Evolutionary conservation across 768 basidiomycete species (phyloP), one percentile per base, ranked within the genome.

Genomic region (Naganishia onofrii): DNA sequence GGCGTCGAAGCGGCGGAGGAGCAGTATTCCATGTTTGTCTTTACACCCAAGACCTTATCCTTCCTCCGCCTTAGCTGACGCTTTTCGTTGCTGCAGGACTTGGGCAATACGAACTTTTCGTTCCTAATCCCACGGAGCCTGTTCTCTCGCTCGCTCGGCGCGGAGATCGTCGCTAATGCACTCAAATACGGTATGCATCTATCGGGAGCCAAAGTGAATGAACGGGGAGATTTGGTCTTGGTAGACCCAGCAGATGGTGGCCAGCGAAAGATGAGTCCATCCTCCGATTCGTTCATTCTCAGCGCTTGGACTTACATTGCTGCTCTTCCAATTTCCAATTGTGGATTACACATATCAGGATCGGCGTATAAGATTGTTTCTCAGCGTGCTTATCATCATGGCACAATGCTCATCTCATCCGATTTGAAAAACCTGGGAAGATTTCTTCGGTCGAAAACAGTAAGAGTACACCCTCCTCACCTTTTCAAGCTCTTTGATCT

Each of bases 21-120:
- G 91, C 95, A 0, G 95, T 99, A 3, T 99, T 90, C 79, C 95
- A 99, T 82, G 95, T 95, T 77, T 63, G 90, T 83, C 56, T 21
- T 31, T 23, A 44, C 29, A 28, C 31, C n/a, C n/a, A n/a, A n/a
- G 51, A 52, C 29, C 38, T 44, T 17, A 13, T 15, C 26, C 15
- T 32, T 32, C 56, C 2, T 38, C 5, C 57, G 7, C 32, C 32
- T n/a, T 31, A 52, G 29, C 34, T 55, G 13, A 29, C n/a, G 28
- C 23, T 17, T 42, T 42, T 34, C 8, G 13, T 26, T 0, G 7
- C 31, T 15, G 15, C 77, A 98, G 96, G 96, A 99, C 77, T 82
- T 93, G 21, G 96, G 96, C 19, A 99, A 99, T 79, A 93, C 93
- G 1, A 98, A 98, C 78, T 98, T 92, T 80, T 96, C 93, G 0